These are phyloP conservation scores for Kandelia obovata DNA, from an alignment of 345 rosid species.

Conservation along the genomic window DNA sequence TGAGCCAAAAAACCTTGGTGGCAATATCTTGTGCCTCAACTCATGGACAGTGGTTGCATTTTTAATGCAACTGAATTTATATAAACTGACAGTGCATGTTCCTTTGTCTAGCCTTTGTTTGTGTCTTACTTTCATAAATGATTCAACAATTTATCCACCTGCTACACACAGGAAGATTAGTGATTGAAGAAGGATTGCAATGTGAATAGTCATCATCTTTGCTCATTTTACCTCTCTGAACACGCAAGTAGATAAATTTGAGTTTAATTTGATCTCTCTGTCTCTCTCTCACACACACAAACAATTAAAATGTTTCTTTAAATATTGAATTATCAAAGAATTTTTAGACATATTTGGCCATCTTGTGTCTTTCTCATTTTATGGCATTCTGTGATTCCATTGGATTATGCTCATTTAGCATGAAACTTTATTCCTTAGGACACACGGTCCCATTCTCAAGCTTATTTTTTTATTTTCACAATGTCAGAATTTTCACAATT, in stretches of 20 bases:
- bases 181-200: neutral
- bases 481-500: neutral
- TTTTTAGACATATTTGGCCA: neutral
- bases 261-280: neutral
- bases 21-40: neutral
- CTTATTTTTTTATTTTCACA: neutral
- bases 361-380: constrained; percentile 1
- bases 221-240: neutral
- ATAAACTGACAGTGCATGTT: neutral
- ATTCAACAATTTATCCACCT: neutral
- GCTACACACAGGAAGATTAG: neutral
- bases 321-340: constrained; percentile 1
- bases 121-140: neutral
- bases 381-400: neutral
- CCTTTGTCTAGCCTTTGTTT: neutral
- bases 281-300: neutral
- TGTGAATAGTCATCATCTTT: neutral
- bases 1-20: neutral
- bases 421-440: constrained; percentile 4
- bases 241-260: too few species aligned
- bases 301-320: neutral
- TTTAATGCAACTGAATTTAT: neutral
- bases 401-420: neutral
- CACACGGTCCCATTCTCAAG: neutral
- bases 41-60: neutral